A percentile compares a stretch with the other conserved stretches of the same genome.
phyloP scores from a whole-genome alignment of 202 grass and related monocot genomes.

The Brachypodium distachyon region DNA sequence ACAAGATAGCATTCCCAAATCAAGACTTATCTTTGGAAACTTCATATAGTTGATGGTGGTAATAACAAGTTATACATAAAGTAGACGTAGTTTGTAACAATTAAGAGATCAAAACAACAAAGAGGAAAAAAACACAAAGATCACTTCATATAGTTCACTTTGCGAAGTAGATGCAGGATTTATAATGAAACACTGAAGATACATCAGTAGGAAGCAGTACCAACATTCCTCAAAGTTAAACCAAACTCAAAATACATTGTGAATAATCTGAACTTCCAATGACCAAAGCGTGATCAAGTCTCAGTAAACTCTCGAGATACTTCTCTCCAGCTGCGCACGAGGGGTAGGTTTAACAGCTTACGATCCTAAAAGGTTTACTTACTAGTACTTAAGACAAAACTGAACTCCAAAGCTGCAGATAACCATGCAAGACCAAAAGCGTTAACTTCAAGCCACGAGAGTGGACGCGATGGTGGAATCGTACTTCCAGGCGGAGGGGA shows the following conservation, averaged over 20 bases:
- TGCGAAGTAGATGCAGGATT: too few species aligned
- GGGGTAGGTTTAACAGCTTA: constrained; percentile 1
- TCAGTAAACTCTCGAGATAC: not conserved
- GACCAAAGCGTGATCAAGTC: not conserved
- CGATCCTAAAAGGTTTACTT: constrained; percentile 2
- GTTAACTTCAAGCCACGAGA: constrained; percentile 41
- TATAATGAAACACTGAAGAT: not conserved
- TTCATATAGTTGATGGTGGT: not conserved
- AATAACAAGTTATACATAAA: not conserved
- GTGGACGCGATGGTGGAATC: constrained; percentile 56
- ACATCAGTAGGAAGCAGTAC: not conserved
- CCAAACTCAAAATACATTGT: not conserved
- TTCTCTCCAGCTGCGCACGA: not conserved
- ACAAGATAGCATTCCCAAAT: not conserved
- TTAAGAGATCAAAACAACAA: not conserved
- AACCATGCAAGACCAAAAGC: not conserved
- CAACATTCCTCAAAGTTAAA: not conserved
- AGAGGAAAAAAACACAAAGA: not conserved
- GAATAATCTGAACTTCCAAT: not conserved
- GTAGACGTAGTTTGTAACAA: not conserved
- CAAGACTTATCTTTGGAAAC: not conserved
- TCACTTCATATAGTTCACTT: not conserved
- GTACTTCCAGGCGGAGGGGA: constrained; percentile 38
- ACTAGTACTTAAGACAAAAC: not conserved
- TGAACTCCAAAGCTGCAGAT: not conserved